Conservation (phyloP, 768 basidiomycete species). For the Brasilioporus rufonigricans region DNA sequence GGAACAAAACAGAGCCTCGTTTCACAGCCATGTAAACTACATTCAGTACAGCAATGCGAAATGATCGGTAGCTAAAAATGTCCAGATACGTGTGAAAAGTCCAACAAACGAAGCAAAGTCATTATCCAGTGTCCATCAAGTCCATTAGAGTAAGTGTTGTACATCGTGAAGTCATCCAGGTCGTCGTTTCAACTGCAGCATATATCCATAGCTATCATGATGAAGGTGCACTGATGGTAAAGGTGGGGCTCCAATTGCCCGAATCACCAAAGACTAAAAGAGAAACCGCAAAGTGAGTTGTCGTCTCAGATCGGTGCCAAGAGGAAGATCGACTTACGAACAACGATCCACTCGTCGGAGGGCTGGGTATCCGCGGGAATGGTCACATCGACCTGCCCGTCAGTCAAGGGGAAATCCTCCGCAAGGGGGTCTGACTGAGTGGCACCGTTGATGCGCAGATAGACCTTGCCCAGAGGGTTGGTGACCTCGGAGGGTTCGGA, state of each 20-base stretch:
- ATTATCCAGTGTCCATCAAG: conserved; percentile 14
- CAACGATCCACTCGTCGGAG: conserved; percentile 41
- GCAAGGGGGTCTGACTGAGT: conserved; percentile 38
- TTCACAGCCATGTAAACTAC: conserved; percentile 1
- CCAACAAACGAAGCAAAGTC: not conserved
- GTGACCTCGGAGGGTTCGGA: conserved; percentile 45
- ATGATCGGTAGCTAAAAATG: conserved; percentile 2
- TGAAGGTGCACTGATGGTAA: conserved; percentile 38
- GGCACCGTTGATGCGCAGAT: conserved; percentile 36
- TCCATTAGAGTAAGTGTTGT: conserved; percentile 12
- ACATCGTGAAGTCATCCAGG: conserved; percentile 15
- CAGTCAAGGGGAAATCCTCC: conserved; percentile 35
- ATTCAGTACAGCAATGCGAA: conserved; percentile 10
- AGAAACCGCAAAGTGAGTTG: not conserved
- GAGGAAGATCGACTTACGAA: conserved; percentile 35
- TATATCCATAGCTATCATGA: conserved; percentile 15
- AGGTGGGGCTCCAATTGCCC: conserved; percentile 45
- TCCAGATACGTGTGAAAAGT: not conserved
- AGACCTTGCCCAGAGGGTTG: conserved; percentile 42
- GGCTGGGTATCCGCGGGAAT: conserved; percentile 38
- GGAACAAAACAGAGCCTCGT: not conserved
- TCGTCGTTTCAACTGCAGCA: not conserved
- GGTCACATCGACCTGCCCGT: conserved; percentile 36
- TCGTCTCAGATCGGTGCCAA: not conserved
- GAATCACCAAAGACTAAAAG: conserved; percentile 57